These are phyloP conservation scores for Yueomyces sp. DNA, from an alignment of 1,139 yeast genomes.

Conservation along the genomic window DNA sequence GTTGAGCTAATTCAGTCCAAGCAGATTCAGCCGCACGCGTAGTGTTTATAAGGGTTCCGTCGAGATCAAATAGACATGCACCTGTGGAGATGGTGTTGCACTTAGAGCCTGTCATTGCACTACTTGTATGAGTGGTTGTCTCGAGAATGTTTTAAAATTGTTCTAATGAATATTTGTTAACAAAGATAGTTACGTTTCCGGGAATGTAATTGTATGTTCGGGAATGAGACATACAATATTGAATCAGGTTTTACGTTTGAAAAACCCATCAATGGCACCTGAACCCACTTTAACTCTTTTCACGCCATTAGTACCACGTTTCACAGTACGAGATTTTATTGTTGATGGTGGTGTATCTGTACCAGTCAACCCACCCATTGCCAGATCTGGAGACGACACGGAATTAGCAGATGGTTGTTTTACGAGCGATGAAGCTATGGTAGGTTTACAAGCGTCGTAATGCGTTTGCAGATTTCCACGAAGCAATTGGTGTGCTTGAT, in stretches of 20 bases:
- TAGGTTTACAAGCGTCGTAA: background rate
- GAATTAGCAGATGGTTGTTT: background rate
- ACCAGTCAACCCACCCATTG: too few relatives aligned
- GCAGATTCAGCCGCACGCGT: constrained; percentile 62
- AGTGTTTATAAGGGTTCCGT: constrained; percentile 65
- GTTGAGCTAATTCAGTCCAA: constrained; percentile 51
- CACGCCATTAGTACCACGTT: background rate
- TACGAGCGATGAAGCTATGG: background rate
- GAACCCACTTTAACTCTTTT: background rate
- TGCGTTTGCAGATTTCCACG: background rate
- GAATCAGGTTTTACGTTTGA: background rate
- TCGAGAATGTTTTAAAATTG: too few relatives aligned
- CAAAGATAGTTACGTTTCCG: too few relatives aligned
- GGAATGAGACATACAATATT: too few relatives aligned
- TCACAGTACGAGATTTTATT: too few relatives aligned
- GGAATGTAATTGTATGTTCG: too few relatives aligned
- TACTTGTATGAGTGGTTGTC: too few relatives aligned
- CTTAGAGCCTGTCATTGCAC: too few relatives aligned
- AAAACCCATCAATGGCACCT: background rate
- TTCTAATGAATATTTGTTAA: too few relatives aligned
- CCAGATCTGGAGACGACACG: background rate
- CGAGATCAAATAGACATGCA: constrained; percentile 49
- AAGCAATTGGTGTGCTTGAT: background rate
- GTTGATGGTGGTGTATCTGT: too few relatives aligned
- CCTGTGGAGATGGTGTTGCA: constrained; percentile 4